Conservation (phyloP, 2,329 filamentous ascomycete genomes). For the Ascochyta rabiei region DNA sequence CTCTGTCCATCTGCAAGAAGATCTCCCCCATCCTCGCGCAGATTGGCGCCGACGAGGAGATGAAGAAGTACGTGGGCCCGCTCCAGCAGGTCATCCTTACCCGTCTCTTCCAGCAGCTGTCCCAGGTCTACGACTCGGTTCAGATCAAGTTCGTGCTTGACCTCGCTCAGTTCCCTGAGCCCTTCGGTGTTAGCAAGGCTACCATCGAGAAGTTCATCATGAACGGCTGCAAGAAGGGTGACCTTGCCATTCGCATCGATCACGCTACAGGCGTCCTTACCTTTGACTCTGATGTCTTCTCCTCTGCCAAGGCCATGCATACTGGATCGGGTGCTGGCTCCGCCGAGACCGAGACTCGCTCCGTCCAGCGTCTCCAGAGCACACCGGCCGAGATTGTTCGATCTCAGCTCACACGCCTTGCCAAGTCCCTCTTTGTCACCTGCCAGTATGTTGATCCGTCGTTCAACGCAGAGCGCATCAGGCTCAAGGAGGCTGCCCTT, state of each 20-base stretch:
- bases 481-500: constrained; percentile 79
- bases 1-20: constrained; percentile 97
- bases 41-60: constrained; percentile 91
- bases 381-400: constrained; percentile 97
- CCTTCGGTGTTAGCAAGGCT: constrained; percentile 87
- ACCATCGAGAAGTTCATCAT: constrained; percentile 99
- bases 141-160: constrained; percentile 92
- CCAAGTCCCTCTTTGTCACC: constrained; percentile 88
- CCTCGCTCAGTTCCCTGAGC: constrained; percentile 93
- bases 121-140: constrained; percentile 98
- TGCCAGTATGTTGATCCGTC: constrained; percentile 94
- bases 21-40: constrained; percentile 94
- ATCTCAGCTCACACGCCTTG: constrained; percentile 88
- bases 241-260: constrained; percentile 93
- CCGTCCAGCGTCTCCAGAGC: constrained; percentile 94
- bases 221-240: constrained; percentile 99
- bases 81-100: constrained; percentile 98
- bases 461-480: constrained; percentile 80
- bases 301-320: constrained; percentile 90
- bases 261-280: constrained; percentile 94
- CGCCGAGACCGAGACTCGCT: constrained; percentile 81
- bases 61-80: constrained; percentile 95
- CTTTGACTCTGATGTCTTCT: constrained; percentile 98
- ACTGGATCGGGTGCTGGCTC: constrained; percentile 83
- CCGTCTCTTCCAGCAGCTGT: constrained; percentile 97